Evolutionary conservation across 73 alveolate genomes (phyloP).

Genomic region (Paramecium octaurelia): DNA sequence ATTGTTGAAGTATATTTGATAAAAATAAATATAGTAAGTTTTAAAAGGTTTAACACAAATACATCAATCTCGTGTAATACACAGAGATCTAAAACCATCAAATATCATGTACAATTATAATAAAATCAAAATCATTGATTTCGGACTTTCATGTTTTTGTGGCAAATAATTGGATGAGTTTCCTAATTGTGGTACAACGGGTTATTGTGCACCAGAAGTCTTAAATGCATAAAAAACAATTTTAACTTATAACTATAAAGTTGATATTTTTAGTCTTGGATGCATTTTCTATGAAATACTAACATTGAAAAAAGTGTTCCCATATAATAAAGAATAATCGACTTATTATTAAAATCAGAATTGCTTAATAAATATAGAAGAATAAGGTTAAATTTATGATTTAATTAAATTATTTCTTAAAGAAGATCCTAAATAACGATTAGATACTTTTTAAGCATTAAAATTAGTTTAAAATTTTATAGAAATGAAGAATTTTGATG

Average conservation of each 20-base stretch:
- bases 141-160: conserved; percentile 64
- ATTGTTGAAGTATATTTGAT: neutral
- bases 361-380: neutral
- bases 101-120: conserved; percentile 72
- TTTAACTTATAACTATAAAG: neutral
- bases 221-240: neutral
- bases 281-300: conserved; percentile 2
- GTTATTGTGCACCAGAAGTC: conserved; percentile 32
- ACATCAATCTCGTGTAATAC: conserved; percentile 72
- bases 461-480: neutral
- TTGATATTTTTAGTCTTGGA: conserved; percentile 24
- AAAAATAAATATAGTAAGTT: conserved; percentile 59
- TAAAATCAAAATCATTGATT: conserved; percentile 75
- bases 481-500: conserved; percentile 13
- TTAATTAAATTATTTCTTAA: neutral
- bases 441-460: neutral
- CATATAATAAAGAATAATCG: neutral
- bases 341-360: neutral
- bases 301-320: neutral
- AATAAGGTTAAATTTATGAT: neutral
- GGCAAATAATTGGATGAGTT: neutral
- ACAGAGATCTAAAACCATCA: conserved; percentile 76
- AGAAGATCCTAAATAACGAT: neutral
- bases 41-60: conserved; percentile 73
- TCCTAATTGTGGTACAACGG: conserved; percentile 38